Evolutionary conservation across 495 filamentous ascomycete species (phyloP).

Genomic region (Tuber borchii): DNA sequence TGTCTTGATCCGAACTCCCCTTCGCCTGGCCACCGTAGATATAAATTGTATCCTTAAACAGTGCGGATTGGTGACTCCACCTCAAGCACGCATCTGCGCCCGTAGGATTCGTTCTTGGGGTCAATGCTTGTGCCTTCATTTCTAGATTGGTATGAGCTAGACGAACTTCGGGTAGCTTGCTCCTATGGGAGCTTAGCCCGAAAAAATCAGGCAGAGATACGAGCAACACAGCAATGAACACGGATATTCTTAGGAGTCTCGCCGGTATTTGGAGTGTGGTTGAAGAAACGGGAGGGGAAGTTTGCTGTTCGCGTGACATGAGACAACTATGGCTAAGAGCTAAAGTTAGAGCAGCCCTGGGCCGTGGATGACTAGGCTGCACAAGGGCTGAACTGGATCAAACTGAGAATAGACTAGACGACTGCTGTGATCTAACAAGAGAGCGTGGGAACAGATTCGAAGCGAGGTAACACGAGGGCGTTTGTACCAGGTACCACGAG

Average conservation of each 20-base stretch:
- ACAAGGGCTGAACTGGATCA: background rate
- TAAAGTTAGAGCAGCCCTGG: background rate
- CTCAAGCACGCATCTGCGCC: conserved; percentile 57
- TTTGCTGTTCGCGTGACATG: background rate
- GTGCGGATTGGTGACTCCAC: conserved; percentile 63
- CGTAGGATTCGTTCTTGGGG: conserved; percentile 42
- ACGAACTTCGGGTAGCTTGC: conserved; percentile 2
- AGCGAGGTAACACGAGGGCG: background rate
- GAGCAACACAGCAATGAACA: conserved; percentile 12
- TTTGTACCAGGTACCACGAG: background rate
- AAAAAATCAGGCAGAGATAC: conserved; percentile 13
- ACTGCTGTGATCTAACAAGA: background rate
- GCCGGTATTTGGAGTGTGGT: background rate
- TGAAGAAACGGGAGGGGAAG: background rate
- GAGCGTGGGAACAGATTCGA: background rate
- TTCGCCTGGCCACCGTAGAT: conserved; percentile 65
- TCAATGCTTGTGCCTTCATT: conserved; percentile 8
- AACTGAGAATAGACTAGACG: background rate
- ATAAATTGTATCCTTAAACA: conserved; percentile 67
- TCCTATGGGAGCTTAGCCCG: background rate
- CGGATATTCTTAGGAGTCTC: conserved; percentile 4
- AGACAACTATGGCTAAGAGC: background rate
- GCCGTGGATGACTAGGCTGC: background rate
- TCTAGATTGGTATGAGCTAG: background rate
- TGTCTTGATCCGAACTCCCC: conserved; percentile 49